Evolutionary conservation across 495 filamentous ascomycete species (phyloP), one percentile per base, ranked within the genome.

Genomic region (Elasticomyces elasticus): DNA sequence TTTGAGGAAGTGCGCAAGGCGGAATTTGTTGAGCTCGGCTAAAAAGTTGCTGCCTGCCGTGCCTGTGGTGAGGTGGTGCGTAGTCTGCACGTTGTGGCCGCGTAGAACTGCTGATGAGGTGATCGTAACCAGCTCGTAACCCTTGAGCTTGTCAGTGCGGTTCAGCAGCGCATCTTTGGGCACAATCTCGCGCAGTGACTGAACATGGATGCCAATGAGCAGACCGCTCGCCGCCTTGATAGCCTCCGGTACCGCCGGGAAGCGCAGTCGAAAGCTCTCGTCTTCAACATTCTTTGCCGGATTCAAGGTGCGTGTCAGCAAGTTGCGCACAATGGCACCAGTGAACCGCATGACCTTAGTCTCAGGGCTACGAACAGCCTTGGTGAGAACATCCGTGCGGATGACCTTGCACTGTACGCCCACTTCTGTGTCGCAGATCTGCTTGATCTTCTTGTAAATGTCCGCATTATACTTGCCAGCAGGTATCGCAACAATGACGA

Each of bases 321-420:
- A 13, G 35, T 40, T 40, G 5, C 52, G 41, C 5, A 54, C 42
- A 11, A 48, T 27, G 0, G 41, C 30, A 19, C 22, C 43, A 26
- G 52, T 25, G 43, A 15, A 54, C 17, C 27, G 24, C 25, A n/a
- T 37, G 26, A 17, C n/a, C 2, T n/a, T 15, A 9, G 35, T 23
- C 12, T 23, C 27, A 22, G 5, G 5, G 5, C 6, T 23, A 11
- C 19, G 43, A 9, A 13, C 1, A 25, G 35, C 15, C 30, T 47
- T 49, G 45, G 23, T 17, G 28, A 28, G 22, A 10, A n/a, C 28
- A n/a, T 40, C 40, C 1, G 41, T 35, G 25, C 19, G 24, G 52
- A 47, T 27, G 27, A 47, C 27, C 17, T n/a, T 37, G 30, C 27
- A 47, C 42, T 54, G 52, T 9, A 48, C 27, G 20, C 52, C 52